A percentile compares a stretch with the other conserved stretches of the same genome.
Evolutionary conservation across 2,329 filamentous ascomycete species (phyloP).

Genomic region (Alternaria ethzedia): DNA sequence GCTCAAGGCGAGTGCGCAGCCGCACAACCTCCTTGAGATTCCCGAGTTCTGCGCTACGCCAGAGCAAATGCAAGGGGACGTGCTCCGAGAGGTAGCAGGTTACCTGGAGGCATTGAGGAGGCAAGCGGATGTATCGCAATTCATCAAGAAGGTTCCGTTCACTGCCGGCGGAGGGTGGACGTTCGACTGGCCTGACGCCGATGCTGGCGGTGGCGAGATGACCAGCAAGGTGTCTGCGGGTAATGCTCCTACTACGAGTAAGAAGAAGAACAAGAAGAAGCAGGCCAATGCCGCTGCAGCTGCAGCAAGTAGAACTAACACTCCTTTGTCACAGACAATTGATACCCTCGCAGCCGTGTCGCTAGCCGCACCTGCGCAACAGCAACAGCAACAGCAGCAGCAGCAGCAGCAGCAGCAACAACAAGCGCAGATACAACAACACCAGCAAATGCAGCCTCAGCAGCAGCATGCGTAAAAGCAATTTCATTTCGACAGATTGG

Average conservation of each 20-base stretch:
- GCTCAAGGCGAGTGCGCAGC: constrained; percentile 82
- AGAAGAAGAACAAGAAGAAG: constrained; percentile 18
- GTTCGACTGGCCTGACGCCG: constrained; percentile 33
- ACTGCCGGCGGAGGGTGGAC: constrained; percentile 33
- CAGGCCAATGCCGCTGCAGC: constrained; percentile 1
- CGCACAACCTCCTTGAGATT: constrained; percentile 79
- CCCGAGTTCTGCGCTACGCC: constrained; percentile 72
- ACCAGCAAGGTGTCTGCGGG: constrained; percentile 9
- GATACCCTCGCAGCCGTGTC: constrained; percentile 10
- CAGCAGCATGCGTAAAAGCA: neutral
- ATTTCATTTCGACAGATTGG: neutral
- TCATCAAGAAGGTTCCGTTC: constrained; percentile 55
- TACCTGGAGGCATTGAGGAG: constrained; percentile 60
- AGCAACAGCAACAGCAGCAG: constrained; percentile 4
- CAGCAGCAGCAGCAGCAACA: neutral
- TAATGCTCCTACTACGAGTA: constrained; percentile 4
- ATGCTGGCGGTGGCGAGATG: constrained; percentile 19
- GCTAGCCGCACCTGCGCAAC: constrained; percentile 2
- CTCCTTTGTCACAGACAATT: constrained; percentile 4
- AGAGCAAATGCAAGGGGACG: constrained; percentile 50
- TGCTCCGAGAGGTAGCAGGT: constrained; percentile 58
- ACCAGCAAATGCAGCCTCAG: neutral
- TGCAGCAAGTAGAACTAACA: constrained; percentile 2
- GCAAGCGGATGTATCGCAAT: constrained; percentile 67
- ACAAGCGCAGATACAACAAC: neutral